These are phyloP conservation scores for Galerina marginata DNA, from an alignment of 768 basidiomycete species.

Conservation along the genomic window DNA sequence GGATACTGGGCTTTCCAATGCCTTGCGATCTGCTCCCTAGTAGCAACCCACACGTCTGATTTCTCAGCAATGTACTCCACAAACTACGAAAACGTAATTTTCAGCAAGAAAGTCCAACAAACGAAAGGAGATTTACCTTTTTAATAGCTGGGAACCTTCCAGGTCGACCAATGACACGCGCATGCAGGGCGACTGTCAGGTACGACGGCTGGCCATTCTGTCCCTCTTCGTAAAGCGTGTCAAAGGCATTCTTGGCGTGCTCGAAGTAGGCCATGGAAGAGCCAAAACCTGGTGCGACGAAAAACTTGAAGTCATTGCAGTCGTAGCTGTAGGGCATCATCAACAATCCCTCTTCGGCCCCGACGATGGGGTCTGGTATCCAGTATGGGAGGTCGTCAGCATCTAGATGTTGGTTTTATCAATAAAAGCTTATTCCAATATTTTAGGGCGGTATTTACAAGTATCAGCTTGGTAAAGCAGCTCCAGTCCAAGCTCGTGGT, in stretches of 20 bases:
- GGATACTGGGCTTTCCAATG: slow-evolving; percentile 22
- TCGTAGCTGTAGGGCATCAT: slow-evolving; percentile 24
- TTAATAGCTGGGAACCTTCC: slow-evolving; percentile 22
- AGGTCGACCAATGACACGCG: slow-evolving; percentile 21
- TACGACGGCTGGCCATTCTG: slow-evolving; percentile 18
- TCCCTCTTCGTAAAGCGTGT: slow-evolving; percentile 22
- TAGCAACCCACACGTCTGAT: slow-evolving; percentile 22
- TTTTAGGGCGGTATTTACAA: slow-evolving; percentile 1
- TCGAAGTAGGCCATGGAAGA: slow-evolving; percentile 24
- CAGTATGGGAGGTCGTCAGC: slow-evolving; percentile 25
- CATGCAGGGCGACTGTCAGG: slow-evolving; percentile 21
- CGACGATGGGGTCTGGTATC: slow-evolving; percentile 21
- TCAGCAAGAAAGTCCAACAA: background rate
- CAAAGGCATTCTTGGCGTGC: slow-evolving; percentile 22
- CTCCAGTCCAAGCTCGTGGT: slow-evolving; percentile 20
- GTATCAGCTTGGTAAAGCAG: slow-evolving; percentile 23
- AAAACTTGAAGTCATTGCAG: slow-evolving; percentile 25
- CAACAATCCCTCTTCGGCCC: slow-evolving; percentile 14
- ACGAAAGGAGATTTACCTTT: slow-evolving; percentile 6
- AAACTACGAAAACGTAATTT: slow-evolving; percentile 5
- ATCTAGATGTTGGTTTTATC: slow-evolving; percentile 1
- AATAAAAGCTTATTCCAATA: background rate
- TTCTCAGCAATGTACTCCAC: slow-evolving; percentile 19
- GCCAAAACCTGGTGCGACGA: slow-evolving; percentile 20
- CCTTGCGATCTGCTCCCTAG: slow-evolving; percentile 22